Base-by-base conservation (phyloP, 2,329 filamentous ascomycete genomes). In the Aphanoascus verrucosus region DNA sequence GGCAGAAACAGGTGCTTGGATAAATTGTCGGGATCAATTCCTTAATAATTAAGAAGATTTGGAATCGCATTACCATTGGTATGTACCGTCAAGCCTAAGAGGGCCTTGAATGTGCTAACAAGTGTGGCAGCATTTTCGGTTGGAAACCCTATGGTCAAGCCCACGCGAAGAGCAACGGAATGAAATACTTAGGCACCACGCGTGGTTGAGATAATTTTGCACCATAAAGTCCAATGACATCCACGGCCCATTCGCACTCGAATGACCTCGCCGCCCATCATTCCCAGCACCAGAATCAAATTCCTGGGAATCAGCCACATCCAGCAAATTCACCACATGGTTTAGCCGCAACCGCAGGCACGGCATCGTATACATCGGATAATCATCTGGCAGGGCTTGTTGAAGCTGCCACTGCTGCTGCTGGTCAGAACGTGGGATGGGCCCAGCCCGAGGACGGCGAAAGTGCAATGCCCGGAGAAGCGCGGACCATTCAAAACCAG, bases 401-500 rank as follows among this genome's bases (percentile, higher is more conserved):
- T 5, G 69, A 74, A 58, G 72, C 71, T 31, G 72, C 72, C 2
- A 74, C 72, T 2, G 72, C 71, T 1, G 70, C 71, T 32, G 72
- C 71, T 9, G 63, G 60, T n/a, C 58, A 61, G 32, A 59, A 59
- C 50, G 57, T 55, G 19, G 59, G 58, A 54, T 63, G 61, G 57
- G 54, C 54, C 8, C 57, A 59, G 31, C 49, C 50, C 12, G 53
- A 58, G 11, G 56, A 58, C 15, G 67, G 23, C 28, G 65, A 15
- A 65, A 69, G 55, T 65, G 69, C 55, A 63, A 75, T 62, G 61
- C 75, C 59, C 64, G 74, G 68, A 71, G 77, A 62, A 70, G 74
- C 60, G 71, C 76, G 65, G 1, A 60, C 62, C 1, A 61, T 65
- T 23, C 67, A 71, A 50, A 64, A 65, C 48, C 69, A 71, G 43